phyloP scores from a whole-genome alignment of 805 yeast species.

The Candida insectalens region DNA sequence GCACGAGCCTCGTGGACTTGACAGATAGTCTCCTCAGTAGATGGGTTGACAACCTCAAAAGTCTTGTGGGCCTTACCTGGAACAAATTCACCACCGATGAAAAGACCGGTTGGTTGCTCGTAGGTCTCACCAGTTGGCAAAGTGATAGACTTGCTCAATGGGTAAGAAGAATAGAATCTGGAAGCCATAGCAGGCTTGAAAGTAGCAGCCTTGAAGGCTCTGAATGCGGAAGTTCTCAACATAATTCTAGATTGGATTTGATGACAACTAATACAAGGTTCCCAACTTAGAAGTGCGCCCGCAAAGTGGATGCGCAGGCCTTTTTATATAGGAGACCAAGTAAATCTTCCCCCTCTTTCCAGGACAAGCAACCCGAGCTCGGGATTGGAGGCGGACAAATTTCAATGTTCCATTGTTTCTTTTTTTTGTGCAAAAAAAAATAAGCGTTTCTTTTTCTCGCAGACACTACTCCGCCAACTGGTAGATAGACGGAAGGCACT shows the following conservation, averaged over 20 bases:
- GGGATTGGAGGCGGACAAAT: too few relatives aligned
- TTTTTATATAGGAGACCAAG: too few relatives aligned
- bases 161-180: constrained; percentile 11
- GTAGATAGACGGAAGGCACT: too few relatives aligned
- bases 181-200: constrained; percentile 2
- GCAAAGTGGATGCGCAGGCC: too few relatives aligned
- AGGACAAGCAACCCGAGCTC: too few relatives aligned
- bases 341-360: too few relatives aligned
- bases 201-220: neutral
- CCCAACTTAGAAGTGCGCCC: too few relatives aligned
- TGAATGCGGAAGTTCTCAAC: constrained; percentile 2
- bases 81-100: constrained; percentile 57
- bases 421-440: too few relatives aligned
- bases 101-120: constrained; percentile 43
- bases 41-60: constrained; percentile 54
- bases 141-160: constrained; percentile 20
- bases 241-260: neutral
- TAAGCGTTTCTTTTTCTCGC: too few relatives aligned
- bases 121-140: constrained; percentile 26
- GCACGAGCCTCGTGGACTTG: constrained; percentile 66
- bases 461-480: too few relatives aligned
- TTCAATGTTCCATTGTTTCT: too few relatives aligned
- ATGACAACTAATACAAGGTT: neutral
- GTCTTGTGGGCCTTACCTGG: constrained; percentile 46
- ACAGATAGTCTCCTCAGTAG: constrained; percentile 62